Percentiles rank a stretch among this genome's conserved stretches.
Conservation (phyloP, 164 flowering plant genomes). For the Stephania yunnanensis region DNA sequence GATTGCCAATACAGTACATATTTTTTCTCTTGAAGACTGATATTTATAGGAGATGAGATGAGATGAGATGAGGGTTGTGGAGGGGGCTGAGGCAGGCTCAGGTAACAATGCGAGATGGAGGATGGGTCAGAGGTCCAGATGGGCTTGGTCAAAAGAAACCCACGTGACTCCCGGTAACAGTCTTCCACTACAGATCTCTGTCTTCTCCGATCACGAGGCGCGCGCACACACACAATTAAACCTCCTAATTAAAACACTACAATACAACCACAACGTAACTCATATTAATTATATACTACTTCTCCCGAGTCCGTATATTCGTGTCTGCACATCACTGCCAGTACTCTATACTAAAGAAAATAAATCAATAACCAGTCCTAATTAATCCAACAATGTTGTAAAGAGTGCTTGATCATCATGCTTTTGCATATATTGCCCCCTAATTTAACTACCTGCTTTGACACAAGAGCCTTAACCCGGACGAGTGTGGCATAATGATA, state of each 20-base stretch:
- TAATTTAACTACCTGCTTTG: too few species aligned
- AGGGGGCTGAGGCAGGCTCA: neutral
- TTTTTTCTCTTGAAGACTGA: neutral
- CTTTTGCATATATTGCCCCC: too few species aligned
- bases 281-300: neutral
- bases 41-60: neutral
- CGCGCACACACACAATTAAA: neutral
- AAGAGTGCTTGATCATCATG: too few species aligned
- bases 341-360: too few species aligned
- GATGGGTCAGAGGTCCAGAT: constrained; percentile 1
- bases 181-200: constrained; percentile 10
- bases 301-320: neutral
- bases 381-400: neutral
- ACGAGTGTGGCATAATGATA: too few species aligned
- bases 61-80: neutral
- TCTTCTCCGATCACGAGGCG: constrained; percentile 13
- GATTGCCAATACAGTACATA: neutral
- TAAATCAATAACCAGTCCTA: neutral
- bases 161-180: constrained; percentile 11
- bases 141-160: constrained; percentile 8
- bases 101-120: neutral
- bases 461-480: too few species aligned
- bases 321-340: neutral
- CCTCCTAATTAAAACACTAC: too few species aligned
- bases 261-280: neutral